phyloP scores from a whole-genome alignment of 1,284 basidiomycete genomes.

The Vanrija humicola region DNA sequence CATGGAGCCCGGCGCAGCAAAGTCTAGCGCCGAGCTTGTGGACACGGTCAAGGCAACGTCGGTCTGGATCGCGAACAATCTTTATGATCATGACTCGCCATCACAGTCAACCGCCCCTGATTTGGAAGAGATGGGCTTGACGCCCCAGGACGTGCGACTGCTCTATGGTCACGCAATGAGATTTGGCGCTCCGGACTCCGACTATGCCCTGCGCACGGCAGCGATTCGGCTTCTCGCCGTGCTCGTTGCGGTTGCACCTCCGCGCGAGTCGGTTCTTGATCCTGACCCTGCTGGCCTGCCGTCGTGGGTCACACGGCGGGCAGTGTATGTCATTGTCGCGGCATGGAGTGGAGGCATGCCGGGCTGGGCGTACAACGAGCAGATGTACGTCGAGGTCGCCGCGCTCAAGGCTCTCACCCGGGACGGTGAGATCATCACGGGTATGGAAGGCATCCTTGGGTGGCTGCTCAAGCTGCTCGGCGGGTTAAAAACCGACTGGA shows the following conservation, averaged over 20 bases:
- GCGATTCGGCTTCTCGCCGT: conserved; percentile 39
- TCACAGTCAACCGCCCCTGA: neutral
- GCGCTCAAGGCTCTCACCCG: conserved; percentile 38
- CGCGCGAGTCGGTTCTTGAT: conserved; percentile 21
- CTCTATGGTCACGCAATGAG: conserved; percentile 30
- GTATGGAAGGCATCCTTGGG: conserved; percentile 36
- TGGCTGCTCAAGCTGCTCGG: conserved; percentile 27
- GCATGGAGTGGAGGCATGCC: conserved; percentile 12
- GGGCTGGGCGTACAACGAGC: conserved; percentile 21
- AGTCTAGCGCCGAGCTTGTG: conserved; percentile 20
- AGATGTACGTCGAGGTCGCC: conserved; percentile 36
- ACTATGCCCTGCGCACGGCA: conserved; percentile 31
- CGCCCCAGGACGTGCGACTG: conserved; percentile 19
- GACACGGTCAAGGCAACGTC: conserved; percentile 37
- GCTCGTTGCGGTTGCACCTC: conserved; percentile 29
- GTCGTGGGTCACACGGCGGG: conserved; percentile 21
- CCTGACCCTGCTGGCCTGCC: conserved; percentile 16
- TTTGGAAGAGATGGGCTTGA: conserved; percentile 12
- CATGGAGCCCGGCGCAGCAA: conserved; percentile 27
- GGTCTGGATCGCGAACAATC: conserved; percentile 27
- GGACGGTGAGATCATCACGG: conserved; percentile 29
- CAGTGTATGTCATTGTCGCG: conserved; percentile 32
- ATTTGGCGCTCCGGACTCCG: conserved; percentile 23
- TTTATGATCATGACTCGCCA: conserved; percentile 13
- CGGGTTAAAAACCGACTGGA: conserved; percentile 29